phyloP scores from a whole-genome alignment of 768 basidiomycete species.

The Podaxis sp. region DNA sequence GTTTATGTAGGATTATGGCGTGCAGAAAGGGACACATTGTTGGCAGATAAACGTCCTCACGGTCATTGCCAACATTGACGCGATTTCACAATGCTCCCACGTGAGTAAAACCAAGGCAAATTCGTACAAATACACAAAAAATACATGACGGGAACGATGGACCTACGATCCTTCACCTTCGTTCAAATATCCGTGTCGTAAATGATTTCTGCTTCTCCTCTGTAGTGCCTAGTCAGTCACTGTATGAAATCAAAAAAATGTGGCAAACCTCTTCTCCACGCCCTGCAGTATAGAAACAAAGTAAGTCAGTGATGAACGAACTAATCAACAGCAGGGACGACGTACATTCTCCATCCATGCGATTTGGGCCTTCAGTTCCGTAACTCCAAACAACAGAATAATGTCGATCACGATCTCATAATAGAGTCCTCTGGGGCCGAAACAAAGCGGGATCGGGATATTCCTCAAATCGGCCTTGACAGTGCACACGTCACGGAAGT shows the following conservation, averaged over 20 bases:
- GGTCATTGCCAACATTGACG: conserved; percentile 24
- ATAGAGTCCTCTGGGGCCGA: conserved; percentile 21
- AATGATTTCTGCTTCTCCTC: not conserved
- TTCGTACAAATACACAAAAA: conserved; percentile 7
- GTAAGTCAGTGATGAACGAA: conserved; percentile 1
- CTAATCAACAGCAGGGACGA: not conserved
- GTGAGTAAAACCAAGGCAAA: not conserved
- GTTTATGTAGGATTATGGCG: not conserved
- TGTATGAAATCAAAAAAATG: not conserved
- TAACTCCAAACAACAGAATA: conserved; percentile 50
- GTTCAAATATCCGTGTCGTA: not conserved
- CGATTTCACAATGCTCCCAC: conserved; percentile 18
- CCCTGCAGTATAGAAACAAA: conserved; percentile 25
- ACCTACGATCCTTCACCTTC: conserved; percentile 17
- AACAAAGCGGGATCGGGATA: conserved; percentile 20
- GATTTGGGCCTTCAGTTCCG: conserved; percentile 53
- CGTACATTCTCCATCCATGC: conserved; percentile 49
- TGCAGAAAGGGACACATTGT: not conserved
- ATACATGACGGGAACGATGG: not conserved
- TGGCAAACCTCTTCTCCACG: conserved; percentile 32
- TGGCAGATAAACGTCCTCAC: conserved; percentile 8
- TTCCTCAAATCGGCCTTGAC: conserved; percentile 27
- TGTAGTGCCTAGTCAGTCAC: not conserved
- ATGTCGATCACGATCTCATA: conserved; percentile 40
- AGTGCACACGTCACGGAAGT: conserved; percentile 29